Evolutionary conservation across 2,329 filamentous ascomycete genomes (phyloP).

Genomic region (Alternaria rosae): DNA sequence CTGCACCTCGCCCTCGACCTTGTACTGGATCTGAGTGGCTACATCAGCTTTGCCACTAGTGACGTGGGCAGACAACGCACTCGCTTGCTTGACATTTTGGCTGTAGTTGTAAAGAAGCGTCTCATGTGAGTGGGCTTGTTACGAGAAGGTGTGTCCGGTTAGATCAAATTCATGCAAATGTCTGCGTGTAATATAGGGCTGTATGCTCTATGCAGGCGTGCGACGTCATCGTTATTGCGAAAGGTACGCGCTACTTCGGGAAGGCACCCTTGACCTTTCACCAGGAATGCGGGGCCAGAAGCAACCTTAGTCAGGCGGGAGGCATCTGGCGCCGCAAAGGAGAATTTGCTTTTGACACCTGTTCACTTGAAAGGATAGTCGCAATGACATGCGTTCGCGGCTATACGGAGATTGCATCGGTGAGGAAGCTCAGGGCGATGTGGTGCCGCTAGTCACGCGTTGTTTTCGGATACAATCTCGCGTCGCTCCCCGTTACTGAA

Average conservation of each 20-base stretch:
- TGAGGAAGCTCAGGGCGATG: constrained; percentile 11
- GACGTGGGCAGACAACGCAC: constrained; percentile 27
- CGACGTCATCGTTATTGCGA: constrained; percentile 19
- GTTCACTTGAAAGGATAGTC: neutral
- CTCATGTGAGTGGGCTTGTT: constrained; percentile 19
- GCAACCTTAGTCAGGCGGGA: constrained; percentile 4
- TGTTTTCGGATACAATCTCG: constrained; percentile 37
- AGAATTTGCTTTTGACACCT: constrained; percentile 12
- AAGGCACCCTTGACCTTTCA: constrained; percentile 9
- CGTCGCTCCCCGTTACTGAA: constrained; percentile 29
- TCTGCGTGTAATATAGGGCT: neutral
- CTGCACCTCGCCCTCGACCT: constrained; percentile 57
- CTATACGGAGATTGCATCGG: constrained; percentile 14
- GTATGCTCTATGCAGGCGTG: neutral
- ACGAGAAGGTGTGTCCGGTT: neutral
- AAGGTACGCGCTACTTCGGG: constrained; percentile 10
- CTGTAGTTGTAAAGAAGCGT: constrained; percentile 37
- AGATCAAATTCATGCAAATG: neutral
- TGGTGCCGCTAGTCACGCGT: constrained; percentile 35
- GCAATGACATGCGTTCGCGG: constrained; percentile 12
- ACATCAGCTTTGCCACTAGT: constrained; percentile 25
- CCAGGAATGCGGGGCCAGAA: constrained; percentile 18
- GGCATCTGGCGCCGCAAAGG: neutral
- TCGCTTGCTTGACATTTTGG: constrained; percentile 46
- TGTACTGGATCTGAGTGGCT: constrained; percentile 55